These are phyloP conservation scores for Aureobasidium sp. DNA, from an alignment of 2,329 filamentous ascomycete species.

Conservation along the genomic window DNA sequence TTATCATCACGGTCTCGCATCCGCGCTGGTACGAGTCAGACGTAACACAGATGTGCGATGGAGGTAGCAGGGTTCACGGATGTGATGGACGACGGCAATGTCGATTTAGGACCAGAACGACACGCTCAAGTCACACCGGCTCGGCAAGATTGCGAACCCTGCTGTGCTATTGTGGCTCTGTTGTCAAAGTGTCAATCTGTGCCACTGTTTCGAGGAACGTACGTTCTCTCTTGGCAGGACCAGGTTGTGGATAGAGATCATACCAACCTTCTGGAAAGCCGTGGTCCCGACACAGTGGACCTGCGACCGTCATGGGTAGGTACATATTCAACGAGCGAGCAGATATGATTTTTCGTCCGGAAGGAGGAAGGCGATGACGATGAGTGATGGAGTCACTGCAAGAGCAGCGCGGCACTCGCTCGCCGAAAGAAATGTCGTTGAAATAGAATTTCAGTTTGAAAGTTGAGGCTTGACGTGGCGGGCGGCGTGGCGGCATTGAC, in stretches of 20 bases:
- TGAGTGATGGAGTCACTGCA: background rate
- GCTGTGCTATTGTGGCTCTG: background rate
- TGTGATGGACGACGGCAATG: background rate
- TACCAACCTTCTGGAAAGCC: constrained; percentile 1
- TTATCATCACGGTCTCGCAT: background rate
- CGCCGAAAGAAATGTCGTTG: constrained; percentile 12
- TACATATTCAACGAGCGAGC: background rate
- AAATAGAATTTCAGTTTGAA: constrained; percentile 12
- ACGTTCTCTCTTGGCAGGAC: constrained; percentile 16
- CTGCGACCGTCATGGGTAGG: background rate
- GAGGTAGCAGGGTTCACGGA: background rate
- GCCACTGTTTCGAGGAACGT: constrained; percentile 9
- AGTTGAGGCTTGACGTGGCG: constrained; percentile 16
- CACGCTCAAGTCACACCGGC: background rate
- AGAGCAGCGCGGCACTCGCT: constrained; percentile 1
- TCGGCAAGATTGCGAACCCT: background rate
- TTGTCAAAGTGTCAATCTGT: constrained; percentile 18
- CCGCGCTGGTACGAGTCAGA: background rate
- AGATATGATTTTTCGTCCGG: background rate
- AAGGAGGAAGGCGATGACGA: background rate
- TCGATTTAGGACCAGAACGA: background rate
- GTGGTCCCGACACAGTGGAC: constrained; percentile 7
- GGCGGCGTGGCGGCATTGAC: constrained; percentile 18
- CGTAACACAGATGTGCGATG: background rate
- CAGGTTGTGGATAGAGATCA: constrained; percentile 1